Percentiles rank a stretch among this genome's conserved stretches.
phyloP scores from a whole-genome alignment of 2,329 filamentous ascomycete genomes.

The Chrysoporthe deuterocubensis region DNA sequence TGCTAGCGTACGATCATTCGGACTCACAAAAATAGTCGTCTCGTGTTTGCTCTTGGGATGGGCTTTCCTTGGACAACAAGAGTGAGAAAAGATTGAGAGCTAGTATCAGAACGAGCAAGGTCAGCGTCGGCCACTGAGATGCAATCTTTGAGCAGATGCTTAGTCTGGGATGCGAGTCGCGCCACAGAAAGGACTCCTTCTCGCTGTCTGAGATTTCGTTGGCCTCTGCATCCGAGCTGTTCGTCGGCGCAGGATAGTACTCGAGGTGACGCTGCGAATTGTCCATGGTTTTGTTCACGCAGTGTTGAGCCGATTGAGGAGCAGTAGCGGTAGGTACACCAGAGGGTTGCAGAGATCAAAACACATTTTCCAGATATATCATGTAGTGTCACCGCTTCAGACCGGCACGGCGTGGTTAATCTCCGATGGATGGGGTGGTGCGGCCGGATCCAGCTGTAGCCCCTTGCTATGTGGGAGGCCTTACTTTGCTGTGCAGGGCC shows the following conservation, averaged over 20 bases:
- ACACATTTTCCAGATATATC: not conserved
- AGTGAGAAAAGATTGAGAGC: not conserved
- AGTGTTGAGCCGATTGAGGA: not conserved
- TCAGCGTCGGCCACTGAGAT: not conserved
- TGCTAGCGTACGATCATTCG: not conserved
- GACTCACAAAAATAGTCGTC: not conserved
- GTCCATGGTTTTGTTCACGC: not conserved
- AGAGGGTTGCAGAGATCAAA: not conserved
- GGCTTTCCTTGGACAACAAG: not conserved
- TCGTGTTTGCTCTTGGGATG: not conserved
- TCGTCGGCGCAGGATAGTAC: not conserved
- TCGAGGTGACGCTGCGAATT: not conserved
- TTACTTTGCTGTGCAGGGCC: not conserved
- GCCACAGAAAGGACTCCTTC: not conserved
- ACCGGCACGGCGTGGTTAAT: not conserved
- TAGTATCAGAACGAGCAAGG: not conserved
- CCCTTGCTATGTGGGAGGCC: not conserved
- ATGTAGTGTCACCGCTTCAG: not conserved
- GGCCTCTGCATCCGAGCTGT: not conserved
- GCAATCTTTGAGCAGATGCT: not conserved
- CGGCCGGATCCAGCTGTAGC: not conserved
- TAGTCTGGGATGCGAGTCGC: not conserved
- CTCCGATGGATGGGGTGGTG: not conserved
- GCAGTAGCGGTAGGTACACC: not conserved
- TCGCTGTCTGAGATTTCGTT: not conserved